Evolutionary conservation across 2,329 filamentous ascomycete genomes (phyloP).

Genomic region (Blastomyces gilchristii): DNA sequence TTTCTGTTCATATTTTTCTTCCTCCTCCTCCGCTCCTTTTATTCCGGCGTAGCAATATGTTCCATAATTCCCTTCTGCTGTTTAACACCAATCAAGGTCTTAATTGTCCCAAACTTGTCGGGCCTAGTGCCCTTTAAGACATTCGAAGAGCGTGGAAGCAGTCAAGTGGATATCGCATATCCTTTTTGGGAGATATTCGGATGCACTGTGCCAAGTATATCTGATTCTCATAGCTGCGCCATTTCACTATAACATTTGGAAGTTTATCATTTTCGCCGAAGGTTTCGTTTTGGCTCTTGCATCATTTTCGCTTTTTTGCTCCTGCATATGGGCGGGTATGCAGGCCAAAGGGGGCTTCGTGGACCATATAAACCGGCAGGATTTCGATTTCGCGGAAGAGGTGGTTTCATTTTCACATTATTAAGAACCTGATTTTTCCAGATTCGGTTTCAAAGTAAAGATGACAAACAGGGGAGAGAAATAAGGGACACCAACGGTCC

Average conservation of each 20-base stretch:
- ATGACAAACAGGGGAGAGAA: background rate
- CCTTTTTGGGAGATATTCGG: background rate
- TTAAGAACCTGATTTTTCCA: background rate
- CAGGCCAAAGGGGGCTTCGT: no score
- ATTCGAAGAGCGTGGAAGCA: background rate
- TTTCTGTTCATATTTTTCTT: background rate
- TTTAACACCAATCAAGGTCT: background rate
- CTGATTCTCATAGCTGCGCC: background rate
- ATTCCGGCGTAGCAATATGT: background rate
- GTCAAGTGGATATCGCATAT: background rate
- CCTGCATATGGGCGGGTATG: background rate
- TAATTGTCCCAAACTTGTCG: background rate
- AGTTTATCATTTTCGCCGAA: background rate
- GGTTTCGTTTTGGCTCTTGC: background rate
- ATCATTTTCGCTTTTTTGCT: background rate
- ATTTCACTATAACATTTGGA: background rate
- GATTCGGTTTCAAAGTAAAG: background rate
- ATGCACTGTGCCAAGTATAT: background rate
- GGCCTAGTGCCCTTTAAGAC: background rate
- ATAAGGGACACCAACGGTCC: background rate
- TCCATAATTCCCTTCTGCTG: background rate
- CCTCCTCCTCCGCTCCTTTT: background rate
- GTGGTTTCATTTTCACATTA: background rate
- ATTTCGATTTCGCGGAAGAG: background rate
- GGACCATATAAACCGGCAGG: background rate